Percentiles rank a stretch among this genome's conserved stretches.
Conservation (phyloP, 2,329 filamentous ascomycete species). For the Dryadomyces quercivorus region DNA sequence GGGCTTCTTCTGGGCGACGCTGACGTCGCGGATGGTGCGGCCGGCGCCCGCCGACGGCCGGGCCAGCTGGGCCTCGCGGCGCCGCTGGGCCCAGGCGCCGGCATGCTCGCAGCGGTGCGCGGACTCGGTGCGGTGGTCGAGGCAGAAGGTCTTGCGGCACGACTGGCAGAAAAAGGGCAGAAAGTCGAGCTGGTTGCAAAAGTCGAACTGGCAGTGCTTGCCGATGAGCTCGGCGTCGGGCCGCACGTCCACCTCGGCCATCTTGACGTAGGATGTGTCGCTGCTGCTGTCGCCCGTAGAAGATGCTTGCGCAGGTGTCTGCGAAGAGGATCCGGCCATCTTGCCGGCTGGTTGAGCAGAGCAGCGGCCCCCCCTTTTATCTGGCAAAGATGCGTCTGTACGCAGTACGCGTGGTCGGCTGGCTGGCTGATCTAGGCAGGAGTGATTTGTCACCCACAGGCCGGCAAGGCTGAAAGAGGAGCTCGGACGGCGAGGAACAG, state of each 20-base stretch:
- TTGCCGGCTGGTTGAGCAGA: constrained; percentile 11
- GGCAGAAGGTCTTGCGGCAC: constrained; percentile 74
- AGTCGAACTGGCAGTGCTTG: constrained; percentile 78
- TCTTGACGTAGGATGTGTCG: constrained; percentile 52
- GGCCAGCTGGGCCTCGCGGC: constrained; percentile 40
- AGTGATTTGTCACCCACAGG: neutral
- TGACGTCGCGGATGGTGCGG: constrained; percentile 36
- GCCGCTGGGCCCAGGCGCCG: constrained; percentile 50
- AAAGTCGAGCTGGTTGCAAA: constrained; percentile 93
- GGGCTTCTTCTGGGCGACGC: constrained; percentile 45
- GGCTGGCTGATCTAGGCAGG: neutral
- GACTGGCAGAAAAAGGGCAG: constrained; percentile 89
- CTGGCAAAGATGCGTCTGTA: neutral
- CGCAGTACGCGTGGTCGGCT: neutral
- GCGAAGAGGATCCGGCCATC: constrained; percentile 34
- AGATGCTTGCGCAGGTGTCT: constrained; percentile 16
- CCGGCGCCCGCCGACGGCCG: constrained; percentile 41
- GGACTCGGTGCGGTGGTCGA: constrained; percentile 82
- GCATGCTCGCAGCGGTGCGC: constrained; percentile 56
- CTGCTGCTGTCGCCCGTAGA: constrained; percentile 14
- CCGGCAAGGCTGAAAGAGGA: neutral
- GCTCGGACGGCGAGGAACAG: neutral
- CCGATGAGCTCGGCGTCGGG: constrained; percentile 62
- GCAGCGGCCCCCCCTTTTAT: neutral
- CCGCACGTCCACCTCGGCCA: constrained; percentile 44